Conservation (phyloP, 768 basidiomycete species). For the Termitomyces sp. region DNA sequence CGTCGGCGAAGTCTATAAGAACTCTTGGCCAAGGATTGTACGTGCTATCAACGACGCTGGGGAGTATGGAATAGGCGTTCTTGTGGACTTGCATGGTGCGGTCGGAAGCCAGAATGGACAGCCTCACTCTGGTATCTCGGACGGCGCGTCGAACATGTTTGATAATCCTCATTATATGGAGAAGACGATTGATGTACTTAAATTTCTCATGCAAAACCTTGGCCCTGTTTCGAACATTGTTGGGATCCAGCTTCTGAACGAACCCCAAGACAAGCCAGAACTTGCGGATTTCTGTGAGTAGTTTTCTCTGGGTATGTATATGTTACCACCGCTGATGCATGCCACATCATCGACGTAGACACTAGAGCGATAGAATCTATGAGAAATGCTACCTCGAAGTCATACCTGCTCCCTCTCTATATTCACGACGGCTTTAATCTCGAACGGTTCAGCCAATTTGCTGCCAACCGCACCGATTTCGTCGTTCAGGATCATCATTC, state of each 20-base stretch:
- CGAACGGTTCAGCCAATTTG: slow-evolving; percentile 42
- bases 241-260: slow-evolving; percentile 61
- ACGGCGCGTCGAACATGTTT: slow-evolving; percentile 47
- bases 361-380: slow-evolving; percentile 46
- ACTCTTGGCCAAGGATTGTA: slow-evolving; percentile 65
- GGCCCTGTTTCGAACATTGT: slow-evolving; percentile 48
- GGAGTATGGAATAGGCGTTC: slow-evolving; percentile 60
- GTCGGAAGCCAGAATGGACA: slow-evolving; percentile 75
- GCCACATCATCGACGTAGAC: slow-evolving; percentile 32
- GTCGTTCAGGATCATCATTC: slow-evolving; percentile 74
- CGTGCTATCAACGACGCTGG: slow-evolving; percentile 62
- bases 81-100: slow-evolving; percentile 67
- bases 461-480: slow-evolving; percentile 52
- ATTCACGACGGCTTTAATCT: slow-evolving; percentile 68
- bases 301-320: slow-evolving; percentile 10
- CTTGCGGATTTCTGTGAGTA: slow-evolving; percentile 45
- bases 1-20: slow-evolving; percentile 48
- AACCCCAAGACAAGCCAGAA: slow-evolving; percentile 43
- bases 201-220: slow-evolving; percentile 37
- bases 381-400: slow-evolving; percentile 30
- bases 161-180: slow-evolving; percentile 37
- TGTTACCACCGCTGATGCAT: slow-evolving; percentile 5
- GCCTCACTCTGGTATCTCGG: slow-evolving; percentile 65
- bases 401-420: slow-evolving; percentile 54
- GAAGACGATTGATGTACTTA: slow-evolving; percentile 49